A percentile compares a stretch with the other conserved stretches of the same genome.
These are phyloP conservation scores for Prinsepia uniflora DNA, from an alignment of 306 rosid species.

Conservation along the genomic window DNA sequence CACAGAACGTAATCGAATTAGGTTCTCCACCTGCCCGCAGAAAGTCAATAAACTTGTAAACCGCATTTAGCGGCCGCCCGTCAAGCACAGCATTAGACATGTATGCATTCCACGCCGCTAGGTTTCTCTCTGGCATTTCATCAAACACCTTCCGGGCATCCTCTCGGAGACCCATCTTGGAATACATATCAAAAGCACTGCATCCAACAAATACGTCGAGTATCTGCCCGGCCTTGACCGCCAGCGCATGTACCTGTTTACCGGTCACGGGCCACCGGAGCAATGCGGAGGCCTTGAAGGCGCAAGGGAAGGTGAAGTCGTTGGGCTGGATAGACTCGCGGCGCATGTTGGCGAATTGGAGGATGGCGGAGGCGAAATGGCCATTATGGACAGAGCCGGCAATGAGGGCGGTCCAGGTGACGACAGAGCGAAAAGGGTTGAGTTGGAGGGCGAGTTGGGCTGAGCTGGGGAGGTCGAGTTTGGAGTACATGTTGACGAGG, in stretches of 20 bases:
- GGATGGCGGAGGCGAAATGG: constrained; percentile 45
- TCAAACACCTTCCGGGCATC: constrained; percentile 65
- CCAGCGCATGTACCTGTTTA: constrained; percentile 64
- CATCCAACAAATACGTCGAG: constrained; percentile 75
- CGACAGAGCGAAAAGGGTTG: constrained; percentile 59
- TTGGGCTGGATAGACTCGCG: constrained; percentile 55
- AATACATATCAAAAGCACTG: constrained; percentile 78
- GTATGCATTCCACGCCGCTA: constrained; percentile 77
- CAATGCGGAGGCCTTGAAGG: constrained; percentile 58
- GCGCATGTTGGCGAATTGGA: constrained; percentile 60
- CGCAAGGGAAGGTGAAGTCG: constrained; percentile 83
- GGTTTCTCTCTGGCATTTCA: constrained; percentile 72
- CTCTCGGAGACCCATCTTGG: constrained; percentile 44
- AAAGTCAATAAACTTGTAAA: constrained; percentile 48
- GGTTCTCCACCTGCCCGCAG: constrained; percentile 53
- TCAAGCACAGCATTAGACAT: constrained; percentile 71
- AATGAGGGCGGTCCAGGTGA: constrained; percentile 82
- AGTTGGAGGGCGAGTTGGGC: constrained; percentile 62
- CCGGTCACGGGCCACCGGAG: constrained; percentile 51
- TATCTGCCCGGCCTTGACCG: constrained; percentile 58
- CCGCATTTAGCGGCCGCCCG: constrained; percentile 38
- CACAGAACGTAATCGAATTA: constrained; percentile 63
- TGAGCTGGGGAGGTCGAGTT: constrained; percentile 58
- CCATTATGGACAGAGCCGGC: constrained; percentile 72
- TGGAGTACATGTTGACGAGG: constrained; percentile 86